phyloP scores from a whole-genome alignment of 2,329 filamentous ascomycete genomes.

The Byssoonygena ceratinophila region DNA sequence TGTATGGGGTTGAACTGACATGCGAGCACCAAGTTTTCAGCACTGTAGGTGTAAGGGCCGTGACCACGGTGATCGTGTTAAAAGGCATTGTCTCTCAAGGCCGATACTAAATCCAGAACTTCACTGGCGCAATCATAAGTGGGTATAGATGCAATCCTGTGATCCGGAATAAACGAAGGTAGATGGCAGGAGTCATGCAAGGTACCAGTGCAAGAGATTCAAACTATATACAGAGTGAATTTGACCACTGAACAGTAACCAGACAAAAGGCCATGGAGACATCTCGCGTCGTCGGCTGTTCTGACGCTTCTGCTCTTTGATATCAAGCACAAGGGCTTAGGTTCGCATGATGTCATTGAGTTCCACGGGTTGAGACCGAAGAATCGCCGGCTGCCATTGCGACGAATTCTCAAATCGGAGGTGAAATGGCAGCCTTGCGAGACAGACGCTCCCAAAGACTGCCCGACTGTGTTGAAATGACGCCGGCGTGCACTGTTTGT shows the following conservation, averaged over 20 bases:
- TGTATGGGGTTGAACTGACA: conserved; percentile 18
- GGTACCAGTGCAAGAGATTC: neutral
- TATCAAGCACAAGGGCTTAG: neutral
- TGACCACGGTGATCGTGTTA: conserved; percentile 69
- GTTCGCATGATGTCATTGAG: conserved; percentile 8
- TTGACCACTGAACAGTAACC: neutral
- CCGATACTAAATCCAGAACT: neutral
- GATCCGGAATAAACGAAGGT: neutral
- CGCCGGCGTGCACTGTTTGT: too few species aligned
- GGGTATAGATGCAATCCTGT: neutral
- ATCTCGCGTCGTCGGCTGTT: neutral
- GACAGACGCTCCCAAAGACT: neutral
- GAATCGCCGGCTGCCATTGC: neutral
- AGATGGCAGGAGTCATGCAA: neutral
- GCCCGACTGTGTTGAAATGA: too few species aligned
- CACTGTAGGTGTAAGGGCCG: conserved; percentile 78
- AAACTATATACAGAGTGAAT: neutral
- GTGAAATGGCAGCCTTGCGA: too few species aligned
- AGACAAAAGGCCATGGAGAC: conserved; percentile 1
- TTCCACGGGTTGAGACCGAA: conserved; percentile 1
- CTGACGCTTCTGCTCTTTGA: neutral
- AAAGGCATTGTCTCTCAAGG: conserved; percentile 44
- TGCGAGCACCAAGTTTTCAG: conserved; percentile 79
- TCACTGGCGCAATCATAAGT: neutral
- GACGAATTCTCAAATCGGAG: neutral